phyloP scores from a whole-genome alignment of 768 basidiomycete species.

The Podaxis carcinomalis region DNA sequence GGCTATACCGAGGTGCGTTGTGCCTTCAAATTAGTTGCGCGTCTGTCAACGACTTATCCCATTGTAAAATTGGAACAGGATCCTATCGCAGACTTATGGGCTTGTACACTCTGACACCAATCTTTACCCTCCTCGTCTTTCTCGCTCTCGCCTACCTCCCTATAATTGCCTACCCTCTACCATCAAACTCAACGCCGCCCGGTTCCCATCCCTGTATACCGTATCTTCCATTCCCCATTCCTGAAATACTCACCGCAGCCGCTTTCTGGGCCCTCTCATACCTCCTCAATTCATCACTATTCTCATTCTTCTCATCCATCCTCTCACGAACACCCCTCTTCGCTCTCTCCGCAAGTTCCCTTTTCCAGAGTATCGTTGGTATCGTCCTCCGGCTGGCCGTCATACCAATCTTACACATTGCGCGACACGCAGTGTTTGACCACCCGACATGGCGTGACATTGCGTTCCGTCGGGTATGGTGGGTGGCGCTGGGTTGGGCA shows the following conservation, averaged over 20 bases:
- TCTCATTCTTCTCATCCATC: slow-evolving; percentile 35
- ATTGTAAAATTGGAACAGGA: slow-evolving; percentile 33
- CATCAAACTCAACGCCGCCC: slow-evolving; percentile 17
- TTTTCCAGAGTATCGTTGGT: slow-evolving; percentile 51
- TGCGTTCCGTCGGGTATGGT: slow-evolving; percentile 72
- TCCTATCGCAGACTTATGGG: slow-evolving; percentile 54
- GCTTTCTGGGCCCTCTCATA: slow-evolving; percentile 60
- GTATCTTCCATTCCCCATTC: slow-evolving; percentile 54
- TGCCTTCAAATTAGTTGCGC: neutral
- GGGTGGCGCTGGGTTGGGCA: slow-evolving; percentile 75
- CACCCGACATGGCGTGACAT: slow-evolving; percentile 49
- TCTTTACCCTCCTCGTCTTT: slow-evolving; percentile 47
- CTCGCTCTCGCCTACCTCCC: slow-evolving; percentile 48
- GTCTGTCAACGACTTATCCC: slow-evolving; percentile 9
- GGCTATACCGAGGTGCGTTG: slow-evolving; percentile 26
- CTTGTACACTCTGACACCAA: slow-evolving; percentile 59
- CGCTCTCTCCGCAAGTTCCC: slow-evolving; percentile 47
- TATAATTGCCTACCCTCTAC: slow-evolving; percentile 39
- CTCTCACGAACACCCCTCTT: slow-evolving; percentile 48
- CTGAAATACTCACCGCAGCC: slow-evolving; percentile 58
- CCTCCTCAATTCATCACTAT: slow-evolving; percentile 34
- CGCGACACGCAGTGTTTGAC: slow-evolving; percentile 17
- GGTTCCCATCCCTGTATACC: slow-evolving; percentile 35
- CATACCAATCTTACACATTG: slow-evolving; percentile 7
- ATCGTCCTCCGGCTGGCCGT: slow-evolving; percentile 31